phyloP scores from a whole-genome alignment of 441 rosid genomes.

The Capsella rubella region DNA sequence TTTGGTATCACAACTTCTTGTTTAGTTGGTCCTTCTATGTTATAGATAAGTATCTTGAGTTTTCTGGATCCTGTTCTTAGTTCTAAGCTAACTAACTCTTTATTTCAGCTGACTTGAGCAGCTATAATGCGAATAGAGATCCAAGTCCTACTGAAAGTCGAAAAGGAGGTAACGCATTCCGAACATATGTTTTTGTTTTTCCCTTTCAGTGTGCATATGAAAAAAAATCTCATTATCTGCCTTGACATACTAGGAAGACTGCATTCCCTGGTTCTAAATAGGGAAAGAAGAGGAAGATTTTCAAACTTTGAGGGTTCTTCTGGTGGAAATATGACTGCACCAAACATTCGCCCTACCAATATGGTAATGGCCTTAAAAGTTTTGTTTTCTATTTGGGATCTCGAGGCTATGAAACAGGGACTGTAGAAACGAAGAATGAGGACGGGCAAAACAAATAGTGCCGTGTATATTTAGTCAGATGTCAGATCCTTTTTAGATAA shows the following conservation, averaged over 20 bases:
- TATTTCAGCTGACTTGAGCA: slow-evolving; percentile 73
- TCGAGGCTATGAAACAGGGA: not conserved
- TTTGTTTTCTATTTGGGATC: slow-evolving; percentile 8
- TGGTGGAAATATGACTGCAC: slow-evolving; percentile 54
- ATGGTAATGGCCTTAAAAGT: slow-evolving; percentile 49
- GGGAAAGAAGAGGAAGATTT: slow-evolving; percentile 85
- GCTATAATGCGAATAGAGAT: slow-evolving; percentile 62
- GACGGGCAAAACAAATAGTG: not conserved
- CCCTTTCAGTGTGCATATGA: slow-evolving; percentile 27
- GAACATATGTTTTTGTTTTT: not conserved
- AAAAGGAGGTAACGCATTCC: slow-evolving; percentile 68
- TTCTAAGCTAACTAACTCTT: slow-evolving; percentile 34
- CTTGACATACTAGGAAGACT: slow-evolving; percentile 66
- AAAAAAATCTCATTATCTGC: slow-evolving; percentile 28
- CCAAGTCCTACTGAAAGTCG: slow-evolving; percentile 55
- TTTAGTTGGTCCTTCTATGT: slow-evolving; percentile 19
- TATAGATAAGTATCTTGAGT: slow-evolving; percentile 1
- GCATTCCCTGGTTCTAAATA: slow-evolving; percentile 64
- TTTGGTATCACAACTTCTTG: slow-evolving; percentile 6
- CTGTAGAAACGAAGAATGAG: slow-evolving; percentile 3
- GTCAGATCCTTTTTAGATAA: not conserved
- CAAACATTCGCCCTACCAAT: slow-evolving; percentile 55
- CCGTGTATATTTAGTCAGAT: not conserved
- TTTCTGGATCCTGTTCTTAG: slow-evolving; percentile 27
- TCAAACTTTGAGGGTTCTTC: slow-evolving; percentile 63